Conservation (phyloP, 352 stramenopile genomes). For the Globisporangium takayamanum region DNA sequence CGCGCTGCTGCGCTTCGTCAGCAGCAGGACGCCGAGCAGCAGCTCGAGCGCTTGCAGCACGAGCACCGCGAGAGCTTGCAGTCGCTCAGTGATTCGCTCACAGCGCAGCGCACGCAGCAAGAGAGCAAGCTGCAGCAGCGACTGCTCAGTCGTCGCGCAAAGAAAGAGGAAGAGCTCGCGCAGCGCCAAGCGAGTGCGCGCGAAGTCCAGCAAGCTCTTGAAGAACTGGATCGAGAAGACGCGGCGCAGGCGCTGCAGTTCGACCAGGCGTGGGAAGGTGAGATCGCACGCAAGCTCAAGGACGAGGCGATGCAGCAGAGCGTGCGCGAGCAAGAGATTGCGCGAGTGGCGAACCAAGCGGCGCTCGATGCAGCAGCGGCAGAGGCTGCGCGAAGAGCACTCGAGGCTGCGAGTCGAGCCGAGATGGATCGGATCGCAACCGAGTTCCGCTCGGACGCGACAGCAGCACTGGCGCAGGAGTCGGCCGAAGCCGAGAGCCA, state of each 20-base stretch:
- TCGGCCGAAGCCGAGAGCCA: constrained; percentile 9
- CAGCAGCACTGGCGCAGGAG: constrained; percentile 2
- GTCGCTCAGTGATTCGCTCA: constrained; percentile 21
- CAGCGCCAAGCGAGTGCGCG: not conserved
- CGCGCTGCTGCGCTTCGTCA: constrained; percentile 19
- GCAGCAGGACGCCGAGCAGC: constrained; percentile 29
- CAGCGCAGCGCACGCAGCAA: constrained; percentile 30
- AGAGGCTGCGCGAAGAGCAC: constrained; percentile 20
- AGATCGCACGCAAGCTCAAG: constrained; percentile 5
- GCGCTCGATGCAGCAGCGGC: constrained; percentile 18
- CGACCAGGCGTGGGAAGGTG: constrained; percentile 10
- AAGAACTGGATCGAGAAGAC: constrained; percentile 10
- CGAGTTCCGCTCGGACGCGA: constrained; percentile 17
- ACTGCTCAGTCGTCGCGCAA: constrained; percentile 26
- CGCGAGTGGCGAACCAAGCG: constrained; percentile 8
- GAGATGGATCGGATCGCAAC: constrained; percentile 25
- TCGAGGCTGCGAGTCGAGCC: constrained; percentile 19
- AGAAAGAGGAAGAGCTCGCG: constrained; percentile 14
- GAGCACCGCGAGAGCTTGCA: constrained; percentile 38
- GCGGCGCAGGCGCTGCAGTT: constrained; percentile 2
- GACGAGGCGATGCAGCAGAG: constrained; percentile 4
- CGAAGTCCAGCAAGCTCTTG: constrained; percentile 1
- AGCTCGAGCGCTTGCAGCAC: constrained; percentile 35
- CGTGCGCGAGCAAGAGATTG: constrained; percentile 9
- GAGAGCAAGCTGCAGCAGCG: constrained; percentile 40